Conservation (phyloP, 2,329 filamentous ascomycete genomes). For the Clathrospora elynae region DNA sequence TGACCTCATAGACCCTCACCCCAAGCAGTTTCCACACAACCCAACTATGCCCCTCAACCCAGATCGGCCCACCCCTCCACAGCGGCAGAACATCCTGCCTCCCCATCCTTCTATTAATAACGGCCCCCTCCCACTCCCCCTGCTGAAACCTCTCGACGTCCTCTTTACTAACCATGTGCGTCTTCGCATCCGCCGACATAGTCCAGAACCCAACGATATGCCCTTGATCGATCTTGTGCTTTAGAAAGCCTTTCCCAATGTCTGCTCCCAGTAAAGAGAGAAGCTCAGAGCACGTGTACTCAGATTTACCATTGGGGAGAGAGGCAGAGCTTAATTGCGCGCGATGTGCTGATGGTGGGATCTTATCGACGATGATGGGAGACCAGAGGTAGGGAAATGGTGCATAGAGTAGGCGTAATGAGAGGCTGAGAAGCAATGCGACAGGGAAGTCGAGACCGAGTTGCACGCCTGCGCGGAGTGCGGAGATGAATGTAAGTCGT, state of each 20-base stretch:
- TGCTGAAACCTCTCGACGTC: conserved; percentile 29
- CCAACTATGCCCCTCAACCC: conserved; percentile 28
- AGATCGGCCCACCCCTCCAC: conserved; percentile 32
- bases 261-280: conserved; percentile 12
- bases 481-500: conserved; percentile 25
- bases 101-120: conserved; percentile 18
- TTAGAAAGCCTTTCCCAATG: conserved; percentile 15
- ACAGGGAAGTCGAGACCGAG: conserved; percentile 30
- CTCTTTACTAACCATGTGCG: conserved; percentile 24
- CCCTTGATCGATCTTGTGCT: conserved; percentile 27
- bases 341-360: conserved; percentile 22
- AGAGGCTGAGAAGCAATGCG: conserved; percentile 26
- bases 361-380: conserved; percentile 24
- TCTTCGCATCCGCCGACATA: conserved; percentile 24
- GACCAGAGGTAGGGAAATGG: conserved; percentile 23
- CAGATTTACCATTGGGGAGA: conserved; percentile 13
- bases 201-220: conserved; percentile 31
- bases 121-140: conserved; percentile 27
- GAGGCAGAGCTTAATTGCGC: conserved; percentile 20
- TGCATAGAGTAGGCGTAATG: conserved; percentile 25
- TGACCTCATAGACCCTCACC: conserved; percentile 26
- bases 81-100: conserved; percentile 26
- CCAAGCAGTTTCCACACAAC: conserved; percentile 25
- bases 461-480: conserved; percentile 21
- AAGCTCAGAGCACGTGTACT: conserved; percentile 28